Evolutionary conservation across 148 eudicot genomes (phyloP).

Genomic region (Camellia granthamiana): DNA sequence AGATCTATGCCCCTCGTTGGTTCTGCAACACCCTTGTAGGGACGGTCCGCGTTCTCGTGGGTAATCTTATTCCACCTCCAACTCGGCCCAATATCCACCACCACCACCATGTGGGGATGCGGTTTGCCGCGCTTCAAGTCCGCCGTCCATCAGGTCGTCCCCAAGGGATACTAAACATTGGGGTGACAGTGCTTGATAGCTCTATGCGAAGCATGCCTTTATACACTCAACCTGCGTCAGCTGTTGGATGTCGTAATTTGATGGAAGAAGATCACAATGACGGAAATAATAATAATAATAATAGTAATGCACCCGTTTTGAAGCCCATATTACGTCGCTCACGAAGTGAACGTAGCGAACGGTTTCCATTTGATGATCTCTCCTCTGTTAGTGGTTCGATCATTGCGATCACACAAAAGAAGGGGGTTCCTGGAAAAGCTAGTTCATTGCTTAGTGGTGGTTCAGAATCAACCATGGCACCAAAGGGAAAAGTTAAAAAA

Average conservation of each 20-base stretch:
- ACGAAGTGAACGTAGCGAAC: slow-evolving; percentile 47
- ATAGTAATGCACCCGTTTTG: background rate
- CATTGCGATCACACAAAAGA: slow-evolving; percentile 4
- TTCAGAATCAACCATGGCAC: background rate
- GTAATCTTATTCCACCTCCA: slow-evolving; percentile 40
- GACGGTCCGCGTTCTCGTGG: slow-evolving; percentile 55
- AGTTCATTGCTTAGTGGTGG: slow-evolving; percentile 22
- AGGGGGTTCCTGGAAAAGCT: slow-evolving; percentile 9
- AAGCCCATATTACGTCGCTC: slow-evolving; percentile 33
- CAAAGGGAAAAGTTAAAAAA: background rate
- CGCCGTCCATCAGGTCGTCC: slow-evolving; percentile 74
- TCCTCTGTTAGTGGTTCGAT: slow-evolving; percentile 19
- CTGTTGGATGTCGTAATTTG: slow-evolving; percentile 56
- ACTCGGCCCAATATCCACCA: slow-evolving; percentile 13
- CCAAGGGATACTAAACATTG: slow-evolving; percentile 67
- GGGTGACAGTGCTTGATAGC: slow-evolving; percentile 57
- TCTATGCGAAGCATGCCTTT: slow-evolving; percentile 72
- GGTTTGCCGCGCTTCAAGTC: slow-evolving; percentile 71
- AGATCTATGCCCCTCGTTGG: slow-evolving; percentile 50
- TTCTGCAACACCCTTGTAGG: slow-evolving; percentile 53
- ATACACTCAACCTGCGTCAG: slow-evolving; percentile 48
- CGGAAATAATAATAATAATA: slow-evolving; percentile 5
- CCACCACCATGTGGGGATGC: slow-evolving; percentile 44
- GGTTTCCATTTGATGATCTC: slow-evolving; percentile 14
- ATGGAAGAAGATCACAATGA: slow-evolving; percentile 40